Conservation (phyloP, 1,284 basidiomycete species). For the Lignosus rhinocerotis region DNA sequence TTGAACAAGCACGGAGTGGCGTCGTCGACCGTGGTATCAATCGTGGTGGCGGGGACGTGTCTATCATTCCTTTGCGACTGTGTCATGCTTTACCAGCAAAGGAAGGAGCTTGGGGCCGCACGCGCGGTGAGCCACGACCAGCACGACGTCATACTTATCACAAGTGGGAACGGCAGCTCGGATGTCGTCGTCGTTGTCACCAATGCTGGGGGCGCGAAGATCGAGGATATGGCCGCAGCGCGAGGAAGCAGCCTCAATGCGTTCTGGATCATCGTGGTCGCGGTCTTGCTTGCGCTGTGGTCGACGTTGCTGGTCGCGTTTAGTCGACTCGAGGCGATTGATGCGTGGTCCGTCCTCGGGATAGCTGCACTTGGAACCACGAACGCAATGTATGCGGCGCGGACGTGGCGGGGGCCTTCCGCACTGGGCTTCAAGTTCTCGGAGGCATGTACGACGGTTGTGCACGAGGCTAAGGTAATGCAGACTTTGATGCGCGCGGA, state of each 20-base stretch:
- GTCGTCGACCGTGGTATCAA: slow-evolving; percentile 20
- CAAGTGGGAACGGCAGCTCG: slow-evolving; percentile 30
- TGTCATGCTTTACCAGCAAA: slow-evolving; percentile 27
- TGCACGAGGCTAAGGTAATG: slow-evolving; percentile 25
- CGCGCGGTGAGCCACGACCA: slow-evolving; percentile 13
- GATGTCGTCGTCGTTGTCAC: slow-evolving; percentile 30
- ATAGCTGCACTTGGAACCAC: slow-evolving; percentile 19
- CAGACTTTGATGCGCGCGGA: slow-evolving; percentile 17
- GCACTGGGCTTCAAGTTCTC: slow-evolving; percentile 22
- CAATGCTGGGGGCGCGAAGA: slow-evolving; percentile 24
- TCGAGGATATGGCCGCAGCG: slow-evolving; percentile 30
- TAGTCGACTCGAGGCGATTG: slow-evolving; percentile 10
- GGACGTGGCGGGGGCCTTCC: slow-evolving; percentile 14
- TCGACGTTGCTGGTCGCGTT: slow-evolving; percentile 20
- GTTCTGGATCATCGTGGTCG: slow-evolving; percentile 5
- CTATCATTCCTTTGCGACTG: slow-evolving; percentile 19
- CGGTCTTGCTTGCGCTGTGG: slow-evolving; percentile 23
- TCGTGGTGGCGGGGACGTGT: slow-evolving; percentile 23
- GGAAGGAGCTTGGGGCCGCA: slow-evolving; percentile 22
- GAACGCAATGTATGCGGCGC: slow-evolving; percentile 22
- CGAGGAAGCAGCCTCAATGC: slow-evolving; percentile 10
- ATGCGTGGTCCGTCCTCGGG: slow-evolving; percentile 27
- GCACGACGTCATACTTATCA: slow-evolving; percentile 28
- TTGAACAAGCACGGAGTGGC: slow-evolving; percentile 19
- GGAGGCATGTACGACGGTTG: slow-evolving; percentile 12